A percentile compares a stretch with the other conserved stretches of the same genome.
These are phyloP conservation scores for Hibiscus mutabilis DNA, from an alignment of 345 rosid genomes.

Conservation along the genomic window DNA sequence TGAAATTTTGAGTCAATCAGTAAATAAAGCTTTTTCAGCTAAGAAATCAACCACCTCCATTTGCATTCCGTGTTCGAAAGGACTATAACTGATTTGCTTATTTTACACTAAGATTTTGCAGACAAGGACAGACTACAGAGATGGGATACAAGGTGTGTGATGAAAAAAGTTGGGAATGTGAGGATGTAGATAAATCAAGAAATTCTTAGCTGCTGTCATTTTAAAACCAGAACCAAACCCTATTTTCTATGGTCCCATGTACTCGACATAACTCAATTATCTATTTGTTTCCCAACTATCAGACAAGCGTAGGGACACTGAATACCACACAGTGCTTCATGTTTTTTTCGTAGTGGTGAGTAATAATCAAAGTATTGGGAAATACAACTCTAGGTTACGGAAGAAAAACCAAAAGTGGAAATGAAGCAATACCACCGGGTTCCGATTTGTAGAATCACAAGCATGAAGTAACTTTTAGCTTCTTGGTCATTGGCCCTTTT, in stretches of 20 bases:
- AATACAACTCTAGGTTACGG: neutral
- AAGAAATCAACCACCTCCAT: neutral
- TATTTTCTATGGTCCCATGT: neutral
- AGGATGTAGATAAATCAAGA: neutral
- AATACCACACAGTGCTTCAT: neutral
- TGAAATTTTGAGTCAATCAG: neutral
- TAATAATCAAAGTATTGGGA: neutral
- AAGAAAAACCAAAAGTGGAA: neutral
- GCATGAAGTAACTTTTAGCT: neutral
- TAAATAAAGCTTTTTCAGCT: neutral
- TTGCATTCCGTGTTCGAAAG: neutral
- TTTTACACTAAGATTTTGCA: neutral
- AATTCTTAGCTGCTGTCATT: neutral
- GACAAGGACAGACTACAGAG: no score
- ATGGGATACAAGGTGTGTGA: neutral
- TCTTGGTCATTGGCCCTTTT: neutral
- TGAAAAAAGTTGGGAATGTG: neutral
- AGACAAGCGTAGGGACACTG: neutral
- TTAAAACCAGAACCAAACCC: neutral
- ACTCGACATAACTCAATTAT: constrained; percentile 2
- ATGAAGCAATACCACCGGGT: neutral
- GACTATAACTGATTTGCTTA: neutral
- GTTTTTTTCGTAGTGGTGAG: neutral
- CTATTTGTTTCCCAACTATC: neutral
- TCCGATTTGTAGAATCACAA: neutral